phyloP scores from a whole-genome alignment of 352 stramenopile species.

The Phytophthora megakarya region DNA sequence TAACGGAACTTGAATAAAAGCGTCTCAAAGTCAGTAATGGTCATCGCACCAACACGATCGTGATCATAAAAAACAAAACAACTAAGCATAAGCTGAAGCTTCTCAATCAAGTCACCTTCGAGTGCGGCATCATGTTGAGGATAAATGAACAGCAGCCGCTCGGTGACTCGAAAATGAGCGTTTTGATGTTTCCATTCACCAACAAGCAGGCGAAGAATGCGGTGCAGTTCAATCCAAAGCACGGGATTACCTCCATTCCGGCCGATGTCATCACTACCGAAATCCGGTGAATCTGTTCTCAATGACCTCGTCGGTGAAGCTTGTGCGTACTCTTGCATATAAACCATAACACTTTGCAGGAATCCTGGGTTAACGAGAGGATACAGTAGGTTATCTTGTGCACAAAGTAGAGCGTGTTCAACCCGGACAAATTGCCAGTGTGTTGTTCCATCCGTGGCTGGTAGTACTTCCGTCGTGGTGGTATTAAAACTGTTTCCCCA shows the following conservation, averaged over 20 bases:
- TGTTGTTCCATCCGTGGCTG: constrained; percentile 29
- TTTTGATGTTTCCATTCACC: constrained; percentile 78
- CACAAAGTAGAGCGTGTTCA: constrained; percentile 57
- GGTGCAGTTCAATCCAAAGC: constrained; percentile 69
- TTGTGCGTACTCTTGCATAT: constrained; percentile 62
- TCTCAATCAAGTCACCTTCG: constrained; percentile 45
- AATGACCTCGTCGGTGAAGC: constrained; percentile 13
- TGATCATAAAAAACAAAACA: constrained; percentile 81
- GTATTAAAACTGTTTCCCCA: background rate
- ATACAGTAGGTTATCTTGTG: constrained; percentile 74
- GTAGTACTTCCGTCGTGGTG: constrained; percentile 10
- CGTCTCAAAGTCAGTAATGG: constrained; percentile 52
- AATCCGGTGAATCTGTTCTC: constrained; percentile 12
- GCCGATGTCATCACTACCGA: background rate
- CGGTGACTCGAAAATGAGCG: constrained; percentile 49
- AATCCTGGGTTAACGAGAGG: constrained; percentile 69
- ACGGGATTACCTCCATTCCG: background rate
- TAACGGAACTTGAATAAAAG: constrained; percentile 65
- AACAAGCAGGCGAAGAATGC: constrained; percentile 65
- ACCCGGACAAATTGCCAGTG: constrained; percentile 72
- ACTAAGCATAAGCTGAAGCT: constrained; percentile 66
- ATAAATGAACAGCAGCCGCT: constrained; percentile 55
- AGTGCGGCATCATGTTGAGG: constrained; percentile 24
- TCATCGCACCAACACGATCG: constrained; percentile 54
- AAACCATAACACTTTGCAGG: constrained; percentile 58